Base-by-base conservation (phyloP, 768 basidiomycete species). In the Podaxis rugospora region DNA sequence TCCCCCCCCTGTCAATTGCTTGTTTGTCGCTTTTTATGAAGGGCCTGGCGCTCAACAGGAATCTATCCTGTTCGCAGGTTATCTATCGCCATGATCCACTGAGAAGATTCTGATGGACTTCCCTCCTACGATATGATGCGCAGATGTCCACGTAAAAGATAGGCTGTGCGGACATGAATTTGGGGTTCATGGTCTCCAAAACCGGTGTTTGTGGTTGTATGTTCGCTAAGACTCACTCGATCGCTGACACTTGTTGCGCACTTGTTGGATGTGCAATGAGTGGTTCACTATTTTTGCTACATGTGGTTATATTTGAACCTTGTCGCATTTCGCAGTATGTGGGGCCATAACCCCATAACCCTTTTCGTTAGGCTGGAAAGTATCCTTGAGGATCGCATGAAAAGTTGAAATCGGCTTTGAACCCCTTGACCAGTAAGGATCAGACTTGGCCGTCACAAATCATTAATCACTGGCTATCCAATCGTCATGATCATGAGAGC, bases 161-260 rank as follows among this genome's bases (percentile, higher is more conserved):
- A 57, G 55, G 44, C 27, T 36, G 55, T 46, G 55, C 27, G 55
- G 23, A 55, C 39, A 25, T 44, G 6, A 39, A 55, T 55, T 44
- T 37, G 40, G 55, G 42, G 55, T 55, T 36, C 55, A 47, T 7
- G 27, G 55, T 37, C 35, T 23, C 36, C 28, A 21, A 32, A 49
- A 44, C 55, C 55, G 55, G 47, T 57, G 27, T 57, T 57, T 57
- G 55, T 36, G 25, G 21, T 46, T 57, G 46, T 57, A 21, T 57
- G 16, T 32, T 7, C 28, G 28, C 28, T 32, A 32, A 7, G 1
- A 49, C 47, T 23, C 18, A 7, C n/a, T 16, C 16, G n/a, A 44
- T 49, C 47, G 23, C 47, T 11, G 11, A n/a, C 46, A 44, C 42
- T 18, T 44, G 42, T 44, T 7, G 28, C 28, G 28, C 28, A 7